Base-by-base conservation (phyloP, 371 early-diverging fungal species). In the Mortierella sp. region DNA sequence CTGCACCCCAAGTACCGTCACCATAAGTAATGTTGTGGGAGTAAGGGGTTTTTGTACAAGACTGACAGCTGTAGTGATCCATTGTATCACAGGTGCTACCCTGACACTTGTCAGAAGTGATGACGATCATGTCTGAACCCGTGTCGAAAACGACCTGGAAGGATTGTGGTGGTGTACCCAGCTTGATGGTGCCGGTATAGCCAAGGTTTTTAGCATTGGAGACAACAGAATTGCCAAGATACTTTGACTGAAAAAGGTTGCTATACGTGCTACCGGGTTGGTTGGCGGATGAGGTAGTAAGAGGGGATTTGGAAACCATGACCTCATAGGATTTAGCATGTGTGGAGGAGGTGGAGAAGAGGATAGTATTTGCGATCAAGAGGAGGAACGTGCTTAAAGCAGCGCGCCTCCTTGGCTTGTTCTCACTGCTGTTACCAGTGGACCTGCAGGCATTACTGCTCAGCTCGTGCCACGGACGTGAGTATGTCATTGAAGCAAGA, bases 111-210 rank as follows among this genome's bases (percentile, higher is more conserved):
- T 81, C 60, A 9, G 81, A 81, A 47, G 76, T 81, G 65, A 81
- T 54, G 32, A 81, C 81, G 37, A 81, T 76, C 81, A 81, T 81
- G 60, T 81, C 76, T n/a, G 70, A 69, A 32, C 81, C 81, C 5
- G 81, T 81, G 60, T 81, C 81, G 65, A 81, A 81, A 60, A 81
- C 70, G 11, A 81, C 81, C 30, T 75, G 52, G 65, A 81, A 81
- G 24, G 76, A 73, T 55, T 81, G 81, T 10, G 81, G 73, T 14
- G 81, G 81, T 43, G 71, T 68, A 24, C 81, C 81, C 20, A 81
- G 73, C 9, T 43, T 22, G 64, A 81, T 75, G 45, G 60, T 81
- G 12, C 81, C 81, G 20, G 81, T 43, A 59, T 81, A 81, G 20
- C 81, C 81, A 26, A 81, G 73, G 57, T 81, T 73, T 49, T 52